Percentiles rank a stretch among this genome's conserved stretches.
Conservation (phyloP, 306 rosid species). For the Acacia confusa region DNA sequence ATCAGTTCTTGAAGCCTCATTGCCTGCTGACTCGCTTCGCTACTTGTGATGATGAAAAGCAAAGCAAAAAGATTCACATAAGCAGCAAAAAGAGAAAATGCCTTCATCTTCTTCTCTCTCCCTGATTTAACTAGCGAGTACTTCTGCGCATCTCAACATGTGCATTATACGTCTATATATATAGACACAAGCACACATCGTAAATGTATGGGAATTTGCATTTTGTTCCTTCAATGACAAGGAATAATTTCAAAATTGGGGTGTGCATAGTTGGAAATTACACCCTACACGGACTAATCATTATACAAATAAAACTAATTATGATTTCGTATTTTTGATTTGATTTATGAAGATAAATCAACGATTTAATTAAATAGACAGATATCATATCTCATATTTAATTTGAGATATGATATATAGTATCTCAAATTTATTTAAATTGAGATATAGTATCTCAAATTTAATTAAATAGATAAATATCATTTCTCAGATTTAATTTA, state of each 20-base stretch:
- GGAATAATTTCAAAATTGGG: background rate
- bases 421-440: too few species aligned
- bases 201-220: background rate
- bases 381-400: too few species aligned
- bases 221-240: background rate
- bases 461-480: too few species aligned
- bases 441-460: too few species aligned
- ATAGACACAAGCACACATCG: background rate
- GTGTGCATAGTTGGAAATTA: too few species aligned
- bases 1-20: conserved; percentile 44
- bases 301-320: too few species aligned
- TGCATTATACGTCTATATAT: background rate
- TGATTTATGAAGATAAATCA: too few species aligned
- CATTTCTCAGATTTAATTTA: too few species aligned
- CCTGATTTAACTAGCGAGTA: background rate
- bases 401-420: too few species aligned
- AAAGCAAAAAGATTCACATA: conserved; percentile 30
- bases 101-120: conserved; percentile 33
- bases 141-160: background rate
- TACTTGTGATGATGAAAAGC: background rate
- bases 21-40: conserved; percentile 43
- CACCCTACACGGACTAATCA: too few species aligned
- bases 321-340: too few species aligned
- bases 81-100: conserved; percentile 16
- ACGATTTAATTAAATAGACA: too few species aligned